Evolutionary conservation across 2,329 filamentous ascomycete genomes (phyloP), one percentile per base, ranked within the genome.

Genomic region (Hymenoscyphus salicellus): DNA sequence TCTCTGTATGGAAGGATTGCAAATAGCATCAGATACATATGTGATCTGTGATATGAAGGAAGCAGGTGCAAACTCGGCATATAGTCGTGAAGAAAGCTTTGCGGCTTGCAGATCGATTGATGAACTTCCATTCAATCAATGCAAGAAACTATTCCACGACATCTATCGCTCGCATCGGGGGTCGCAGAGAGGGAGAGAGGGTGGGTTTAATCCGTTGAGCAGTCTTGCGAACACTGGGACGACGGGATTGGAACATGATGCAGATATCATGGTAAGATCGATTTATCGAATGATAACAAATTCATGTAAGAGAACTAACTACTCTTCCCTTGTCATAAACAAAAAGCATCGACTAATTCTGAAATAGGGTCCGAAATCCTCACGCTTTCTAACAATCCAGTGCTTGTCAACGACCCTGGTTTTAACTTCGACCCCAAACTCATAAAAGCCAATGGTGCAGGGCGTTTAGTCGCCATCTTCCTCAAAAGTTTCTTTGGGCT

Each of bases 1-100:
- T 58, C 66, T 73, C n/a, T 73, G 68, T 55, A 72, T 72, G 33
- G 70, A 72, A 41, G 65, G 63, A 2, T 32, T 71, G 20, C 63
- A 72, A 57, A 67, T 63, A 20, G 70, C 71, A 7, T 63, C 66
- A 5, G 66, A 71, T 62, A 70, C 64, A 1, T 66, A 70, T 33
- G 66, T 73, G 3, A 65, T 71, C 8, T 66, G 64, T 30, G 68
- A 71, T 30, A 68, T 70, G 43, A 49, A 61, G 23, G 63, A 62
- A 41, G 61, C 63, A 17, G 66, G 68, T 14, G 60, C 33, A 2
- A 57, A 62, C 11, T 55, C 62, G 30, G 30, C 33, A 0, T 69
- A 68, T 33, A 68, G 38, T 17, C 58, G 68, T 17, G 32, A 58
- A 6, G 57, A 69, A 6, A 71, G 70, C 58, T 56, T 23, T 6